phyloP scores from a whole-genome alignment of 2,329 filamentous ascomycete genomes.

The Diaporthe amygdali region DNA sequence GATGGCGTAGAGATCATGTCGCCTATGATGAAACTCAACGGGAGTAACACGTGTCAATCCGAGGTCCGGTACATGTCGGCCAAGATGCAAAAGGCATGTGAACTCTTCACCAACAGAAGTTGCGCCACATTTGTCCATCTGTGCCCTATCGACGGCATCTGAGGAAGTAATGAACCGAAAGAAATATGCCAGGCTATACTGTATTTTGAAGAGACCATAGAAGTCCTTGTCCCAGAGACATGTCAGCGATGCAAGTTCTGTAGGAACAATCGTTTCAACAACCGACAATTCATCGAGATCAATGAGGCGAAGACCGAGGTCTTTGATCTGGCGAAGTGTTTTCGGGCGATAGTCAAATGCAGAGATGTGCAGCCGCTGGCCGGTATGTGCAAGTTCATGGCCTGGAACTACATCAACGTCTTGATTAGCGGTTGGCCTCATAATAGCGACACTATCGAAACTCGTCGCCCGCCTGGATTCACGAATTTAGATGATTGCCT shows the following conservation, averaged over 20 bases:
- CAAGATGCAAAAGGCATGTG: background rate
- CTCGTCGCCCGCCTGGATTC: background rate
- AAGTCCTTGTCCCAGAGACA: background rate
- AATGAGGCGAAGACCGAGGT: background rate
- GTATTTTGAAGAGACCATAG: background rate
- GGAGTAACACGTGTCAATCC: background rate
- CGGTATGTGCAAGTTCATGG: background rate
- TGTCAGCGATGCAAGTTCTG: background rate
- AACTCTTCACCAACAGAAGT: background rate
- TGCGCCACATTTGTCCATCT: background rate
- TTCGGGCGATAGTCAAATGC: background rate
- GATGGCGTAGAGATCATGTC: background rate
- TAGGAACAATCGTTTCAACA: background rate
- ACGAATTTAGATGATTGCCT: background rate
- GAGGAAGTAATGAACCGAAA: background rate
- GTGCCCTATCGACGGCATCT: background rate
- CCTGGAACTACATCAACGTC: background rate
- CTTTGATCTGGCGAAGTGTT: background rate
- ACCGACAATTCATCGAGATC: background rate
- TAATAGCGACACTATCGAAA: background rate
- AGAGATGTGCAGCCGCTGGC: background rate
- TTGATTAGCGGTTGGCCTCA: background rate
- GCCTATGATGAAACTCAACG: background rate
- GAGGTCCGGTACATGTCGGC: background rate
- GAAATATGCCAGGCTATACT: background rate